Base-by-base conservation (phyloP, 495 filamentous ascomycete species). In the Penicillium atrosanguineum region DNA sequence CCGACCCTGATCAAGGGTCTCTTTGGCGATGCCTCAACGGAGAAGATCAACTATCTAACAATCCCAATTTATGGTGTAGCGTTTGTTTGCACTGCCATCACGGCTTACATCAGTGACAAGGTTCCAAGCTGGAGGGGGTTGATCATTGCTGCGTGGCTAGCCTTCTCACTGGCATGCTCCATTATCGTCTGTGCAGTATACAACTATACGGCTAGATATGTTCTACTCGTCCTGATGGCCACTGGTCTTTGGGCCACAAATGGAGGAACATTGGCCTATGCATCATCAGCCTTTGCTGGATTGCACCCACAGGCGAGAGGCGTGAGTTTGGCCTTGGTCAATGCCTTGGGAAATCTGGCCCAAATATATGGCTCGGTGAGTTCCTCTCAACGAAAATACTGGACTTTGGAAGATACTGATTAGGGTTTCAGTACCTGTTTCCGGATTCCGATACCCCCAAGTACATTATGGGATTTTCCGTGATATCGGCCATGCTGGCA, bases 151-250 rank as follows among this genome's bases (percentile, higher is more conserved):
- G 57, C 44, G 46, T 75, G 74, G 65, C 56, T 81, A 14, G 51
- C 57, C 11, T 54, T 78, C 20, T 68, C 72, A 0, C 65, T 75
- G 38, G 42, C 71, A 26, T 73, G 71, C 50, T 67, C 73, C 23
- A 69, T 80, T 18, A 59, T 73, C 16, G 71, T 74, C 16, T 74
- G 71, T 47, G 53, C 56, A 16, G 72, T 78, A 0, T 75, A 73
- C 49, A 67, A 75, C 49, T 73, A 70, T 42, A 74, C 62, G 0
- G 76, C 76, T 5, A 71, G 79, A 12, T 83, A 83, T 43, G 73
- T 73, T 5, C 66, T 83, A n/a, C 66, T 83, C 7, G 75, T 78
- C 4, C 64, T 83, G 43, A 76, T 79, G 64, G 73, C 75, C 1
- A 67, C 75, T 7, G 79, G 78, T 4, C 69, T 81, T 0, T 81